phyloP scores from a whole-genome alignment of 2,329 filamentous ascomycete species.

The Talaromyces sp. region DNA sequence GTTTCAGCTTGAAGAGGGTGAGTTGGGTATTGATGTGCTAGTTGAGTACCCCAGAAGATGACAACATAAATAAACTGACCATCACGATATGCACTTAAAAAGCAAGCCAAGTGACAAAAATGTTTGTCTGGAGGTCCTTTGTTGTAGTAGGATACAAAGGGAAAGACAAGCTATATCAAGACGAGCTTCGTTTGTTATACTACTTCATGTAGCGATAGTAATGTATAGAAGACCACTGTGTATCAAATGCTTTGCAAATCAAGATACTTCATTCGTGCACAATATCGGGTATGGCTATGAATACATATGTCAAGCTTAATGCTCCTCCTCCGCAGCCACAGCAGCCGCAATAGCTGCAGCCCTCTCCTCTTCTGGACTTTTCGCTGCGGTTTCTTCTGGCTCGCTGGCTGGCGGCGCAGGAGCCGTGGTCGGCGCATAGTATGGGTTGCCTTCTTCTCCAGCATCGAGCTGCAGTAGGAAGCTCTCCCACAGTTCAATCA shows the following conservation, averaged over 20 bases:
- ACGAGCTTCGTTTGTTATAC: background rate
- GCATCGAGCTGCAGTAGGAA: slow-evolving; percentile 94
- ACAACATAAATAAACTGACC: background rate
- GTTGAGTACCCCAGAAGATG: background rate
- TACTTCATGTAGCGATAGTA: background rate
- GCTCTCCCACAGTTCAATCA: slow-evolving; percentile 93
- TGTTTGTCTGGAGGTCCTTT: background rate
- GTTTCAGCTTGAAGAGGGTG: background rate
- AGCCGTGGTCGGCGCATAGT: slow-evolving; percentile 29
- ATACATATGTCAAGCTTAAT: slow-evolving; percentile 2
- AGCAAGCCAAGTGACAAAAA: too few species aligned
- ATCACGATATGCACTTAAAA: too few species aligned
- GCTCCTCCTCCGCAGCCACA: slow-evolving; percentile 8
- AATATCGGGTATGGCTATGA: background rate
- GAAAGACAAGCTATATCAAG: background rate
- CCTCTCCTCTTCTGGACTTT: slow-evolving; percentile 5
- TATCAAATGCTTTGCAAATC: too few species aligned
- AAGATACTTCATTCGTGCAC: background rate
- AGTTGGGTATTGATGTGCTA: background rate
- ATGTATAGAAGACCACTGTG: too few species aligned
- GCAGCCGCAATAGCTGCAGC: slow-evolving; percentile 9
- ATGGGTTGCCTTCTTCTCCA: slow-evolving; percentile 68
- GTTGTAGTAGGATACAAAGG: background rate
- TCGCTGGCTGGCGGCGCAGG: background rate
- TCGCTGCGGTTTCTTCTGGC: background rate